These are phyloP conservation scores for Calophaca sinica DNA, from an alignment of 306 rosid genomes.

Conservation along the genomic window DNA sequence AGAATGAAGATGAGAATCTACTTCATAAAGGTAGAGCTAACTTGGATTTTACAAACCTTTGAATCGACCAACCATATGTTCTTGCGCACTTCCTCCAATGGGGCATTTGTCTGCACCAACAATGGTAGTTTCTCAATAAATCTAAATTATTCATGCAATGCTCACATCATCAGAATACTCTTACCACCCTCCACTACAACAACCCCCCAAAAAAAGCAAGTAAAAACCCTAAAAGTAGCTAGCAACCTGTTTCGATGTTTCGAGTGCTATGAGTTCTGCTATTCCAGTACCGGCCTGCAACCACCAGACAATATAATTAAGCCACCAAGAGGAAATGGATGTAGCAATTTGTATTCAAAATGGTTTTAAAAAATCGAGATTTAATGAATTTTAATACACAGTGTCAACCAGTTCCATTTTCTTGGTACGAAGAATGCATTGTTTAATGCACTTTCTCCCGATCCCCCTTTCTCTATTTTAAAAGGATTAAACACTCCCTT, in stretches of 20 bases:
- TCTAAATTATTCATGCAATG: slow-evolving; percentile 4
- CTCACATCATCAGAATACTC: background rate
- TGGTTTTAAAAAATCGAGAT: background rate
- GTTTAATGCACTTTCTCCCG: background rate
- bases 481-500: background rate
- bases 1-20: slow-evolving; percentile 34
- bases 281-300: slow-evolving; percentile 99
- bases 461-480: background rate
- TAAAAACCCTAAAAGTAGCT: slow-evolving; percentile 18
- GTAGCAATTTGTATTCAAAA: background rate
- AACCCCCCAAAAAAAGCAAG: background rate
- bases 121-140: slow-evolving; percentile 44
- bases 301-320: slow-evolving; percentile 45
- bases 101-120: slow-evolving; percentile 79
- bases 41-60: slow-evolving; percentile 61
- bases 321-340: slow-evolving; percentile 32
- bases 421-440: background rate
- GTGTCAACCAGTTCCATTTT: background rate
- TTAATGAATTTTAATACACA: background rate
- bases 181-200: background rate
- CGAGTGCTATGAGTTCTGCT: slow-evolving; percentile 97
- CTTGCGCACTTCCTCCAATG: slow-evolving; percentile 92
- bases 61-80: slow-evolving; percentile 96
- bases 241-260: slow-evolving; percentile 88
- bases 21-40: slow-evolving; percentile 11